Evolutionary conservation across 116 monocot genomes (phyloP).

Genomic region (Cymodocea nodosa): DNA sequence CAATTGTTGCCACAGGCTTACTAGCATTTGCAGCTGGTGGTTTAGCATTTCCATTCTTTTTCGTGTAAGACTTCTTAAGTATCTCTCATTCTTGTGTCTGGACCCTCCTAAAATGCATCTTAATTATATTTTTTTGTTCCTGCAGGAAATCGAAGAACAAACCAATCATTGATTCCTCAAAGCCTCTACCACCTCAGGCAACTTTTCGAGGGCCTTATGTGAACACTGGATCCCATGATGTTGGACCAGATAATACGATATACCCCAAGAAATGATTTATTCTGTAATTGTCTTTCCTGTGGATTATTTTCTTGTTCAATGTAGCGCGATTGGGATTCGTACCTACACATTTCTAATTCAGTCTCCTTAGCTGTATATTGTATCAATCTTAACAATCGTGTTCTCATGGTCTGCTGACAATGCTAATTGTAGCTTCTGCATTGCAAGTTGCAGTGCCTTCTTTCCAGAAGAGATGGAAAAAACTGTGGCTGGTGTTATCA

Average conservation of each 20-base stretch:
- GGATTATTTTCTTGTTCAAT: background rate
- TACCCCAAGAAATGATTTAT: conserved; percentile 37
- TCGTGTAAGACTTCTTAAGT: conserved; percentile 37
- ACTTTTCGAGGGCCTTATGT: conserved; percentile 92
- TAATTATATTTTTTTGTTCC: conserved; percentile 4
- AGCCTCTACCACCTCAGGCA: conserved; percentile 92
- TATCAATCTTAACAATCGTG: too few species aligned
- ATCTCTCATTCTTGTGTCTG: background rate
- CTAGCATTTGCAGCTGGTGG: conserved; percentile 25
- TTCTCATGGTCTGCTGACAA: too few species aligned
- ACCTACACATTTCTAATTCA: too few species aligned
- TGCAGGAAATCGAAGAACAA: conserved; percentile 64
- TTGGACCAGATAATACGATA: conserved; percentile 64
- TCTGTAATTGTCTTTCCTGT: background rate
- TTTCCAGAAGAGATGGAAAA: too few species aligned
- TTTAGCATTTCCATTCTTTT: conserved; percentile 73
- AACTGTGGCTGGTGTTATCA: too few species aligned
- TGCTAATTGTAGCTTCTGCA: too few species aligned
- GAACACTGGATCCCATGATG: conserved; percentile 86
- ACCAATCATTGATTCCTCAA: conserved; percentile 85
- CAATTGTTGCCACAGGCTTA: conserved; percentile 13
- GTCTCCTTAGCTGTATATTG: too few species aligned
- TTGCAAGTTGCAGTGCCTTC: too few species aligned
- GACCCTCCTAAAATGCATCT: background rate
- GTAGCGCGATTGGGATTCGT: too few species aligned